phyloP scores from a whole-genome alignment of 139 green algal species.

The Chlorella sp. region DNA sequence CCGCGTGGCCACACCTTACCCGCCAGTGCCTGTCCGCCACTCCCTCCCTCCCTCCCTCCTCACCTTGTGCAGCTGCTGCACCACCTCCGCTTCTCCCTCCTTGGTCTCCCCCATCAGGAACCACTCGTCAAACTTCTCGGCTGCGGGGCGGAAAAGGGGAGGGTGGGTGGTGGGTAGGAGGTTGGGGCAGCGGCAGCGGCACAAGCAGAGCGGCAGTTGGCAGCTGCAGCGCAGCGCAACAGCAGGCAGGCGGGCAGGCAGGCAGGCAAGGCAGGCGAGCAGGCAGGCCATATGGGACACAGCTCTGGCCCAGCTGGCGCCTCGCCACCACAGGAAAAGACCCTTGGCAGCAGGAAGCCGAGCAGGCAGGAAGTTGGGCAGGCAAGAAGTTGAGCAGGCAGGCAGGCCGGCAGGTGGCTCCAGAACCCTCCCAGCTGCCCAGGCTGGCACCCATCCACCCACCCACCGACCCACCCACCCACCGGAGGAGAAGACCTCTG shows the following conservation, averaged over 20 bases:
- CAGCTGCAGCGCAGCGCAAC: not conserved
- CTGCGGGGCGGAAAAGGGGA: slow-evolving; percentile 11
- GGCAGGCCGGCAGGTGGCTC: slow-evolving; percentile 47
- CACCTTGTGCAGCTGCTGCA: slow-evolving; percentile 98
- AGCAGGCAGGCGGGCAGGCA: not conserved
- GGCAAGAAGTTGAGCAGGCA: slow-evolving; percentile 70
- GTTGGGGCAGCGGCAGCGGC: not conserved
- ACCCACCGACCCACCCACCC: not conserved
- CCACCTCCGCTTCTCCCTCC: slow-evolving; percentile 88
- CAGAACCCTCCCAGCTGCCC: not conserved
- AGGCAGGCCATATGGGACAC: not conserved
- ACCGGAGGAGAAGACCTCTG: slow-evolving; percentile 88
- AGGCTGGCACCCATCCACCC: not conserved
- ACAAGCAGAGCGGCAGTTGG: not conserved
- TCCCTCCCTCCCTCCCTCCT: too few relatives aligned
- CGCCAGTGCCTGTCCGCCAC: too few relatives aligned
- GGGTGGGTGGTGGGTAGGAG: not conserved
- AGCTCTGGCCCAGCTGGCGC: not conserved
- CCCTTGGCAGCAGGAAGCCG: slow-evolving; percentile 98
- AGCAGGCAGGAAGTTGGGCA: slow-evolving; percentile 71
- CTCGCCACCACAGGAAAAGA: slow-evolving; percentile 73
- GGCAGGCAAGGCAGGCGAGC: not conserved
- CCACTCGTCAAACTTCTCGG: slow-evolving; percentile 99
- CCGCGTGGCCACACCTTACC: too few relatives aligned
- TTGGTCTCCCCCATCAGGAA: slow-evolving; percentile 81